Conservation (phyloP, 2,329 filamentous ascomycete species). For the Sporothrix humicola region DNA sequence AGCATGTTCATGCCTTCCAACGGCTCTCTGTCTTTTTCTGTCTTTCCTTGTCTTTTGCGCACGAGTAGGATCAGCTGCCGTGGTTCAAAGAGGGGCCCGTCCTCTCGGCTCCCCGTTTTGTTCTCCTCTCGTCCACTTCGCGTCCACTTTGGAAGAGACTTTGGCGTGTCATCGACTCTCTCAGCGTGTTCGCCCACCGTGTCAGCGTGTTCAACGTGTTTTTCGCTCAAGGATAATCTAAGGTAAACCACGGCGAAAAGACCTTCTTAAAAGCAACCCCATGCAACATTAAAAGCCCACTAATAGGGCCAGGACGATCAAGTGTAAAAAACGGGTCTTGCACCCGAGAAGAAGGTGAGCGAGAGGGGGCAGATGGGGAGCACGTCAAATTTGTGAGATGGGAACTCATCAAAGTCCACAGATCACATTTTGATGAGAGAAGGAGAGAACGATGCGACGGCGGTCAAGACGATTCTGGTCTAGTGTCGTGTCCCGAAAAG, state of each 20-base stretch:
- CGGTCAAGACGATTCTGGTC: constrained; percentile 18
- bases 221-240: not conserved
- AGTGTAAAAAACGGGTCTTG: constrained; percentile 22
- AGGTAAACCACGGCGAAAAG: not conserved
- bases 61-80: constrained; percentile 24
- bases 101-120: not conserved
- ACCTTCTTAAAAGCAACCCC: constrained; percentile 16
- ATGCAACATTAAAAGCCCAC: constrained; percentile 9
- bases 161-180: not conserved
- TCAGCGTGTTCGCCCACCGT: too few relatives aligned
- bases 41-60: too few relatives aligned
- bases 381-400: constrained; percentile 15
- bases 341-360: not conserved
- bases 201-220: too few relatives aligned
- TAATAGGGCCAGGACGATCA: constrained; percentile 26
- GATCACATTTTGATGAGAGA: not conserved
- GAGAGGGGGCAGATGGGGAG: not conserved
- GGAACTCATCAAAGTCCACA: not conserved
- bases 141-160: constrained; percentile 8
- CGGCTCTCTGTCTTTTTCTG: too few relatives aligned
- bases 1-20: constrained; percentile 3
- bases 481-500: constrained; percentile 16
- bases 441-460: not conserved
- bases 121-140: not conserved
- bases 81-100: not conserved